phyloP scores from a whole-genome alignment of 2,329 filamentous ascomycete species.

The Didymella pomorum region DNA sequence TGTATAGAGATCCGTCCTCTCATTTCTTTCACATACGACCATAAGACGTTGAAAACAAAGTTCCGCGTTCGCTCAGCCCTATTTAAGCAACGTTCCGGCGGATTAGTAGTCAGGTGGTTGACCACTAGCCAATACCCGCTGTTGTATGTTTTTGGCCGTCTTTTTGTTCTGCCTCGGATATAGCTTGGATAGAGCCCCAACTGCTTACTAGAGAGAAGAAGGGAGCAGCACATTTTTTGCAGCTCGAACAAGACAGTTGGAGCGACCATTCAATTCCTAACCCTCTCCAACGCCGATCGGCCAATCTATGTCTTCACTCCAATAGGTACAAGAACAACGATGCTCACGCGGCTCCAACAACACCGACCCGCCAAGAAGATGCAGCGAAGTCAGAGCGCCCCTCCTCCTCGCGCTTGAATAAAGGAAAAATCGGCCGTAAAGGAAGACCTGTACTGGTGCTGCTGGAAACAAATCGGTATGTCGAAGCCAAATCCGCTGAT shows the following conservation, averaged over 20 bases:
- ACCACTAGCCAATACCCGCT: background rate
- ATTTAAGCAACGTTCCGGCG: no score
- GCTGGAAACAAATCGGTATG: background rate
- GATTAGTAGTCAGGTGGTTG: background rate
- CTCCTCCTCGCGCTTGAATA: constrained; percentile 4
- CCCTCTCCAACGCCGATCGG: background rate
- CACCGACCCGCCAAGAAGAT: constrained; percentile 1
- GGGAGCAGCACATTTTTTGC: background rate
- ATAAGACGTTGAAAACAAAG: no score
- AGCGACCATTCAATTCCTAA: constrained; percentile 1
- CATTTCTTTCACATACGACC: no score
- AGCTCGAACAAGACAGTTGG: background rate
- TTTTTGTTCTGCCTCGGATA: no score
- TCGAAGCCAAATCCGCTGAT: constrained; percentile 15
- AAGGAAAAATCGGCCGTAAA: constrained; percentile 1
- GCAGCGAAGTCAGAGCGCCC: constrained; percentile 5
- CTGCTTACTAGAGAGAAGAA: background rate
- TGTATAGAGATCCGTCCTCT: no score
- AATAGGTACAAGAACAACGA: constrained; percentile 3
- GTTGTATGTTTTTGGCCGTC: background rate
- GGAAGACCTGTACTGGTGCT: background rate
- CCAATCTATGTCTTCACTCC: background rate
- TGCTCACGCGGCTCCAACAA: background rate
- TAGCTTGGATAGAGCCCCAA: background rate
- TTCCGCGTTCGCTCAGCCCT: no score